Conservation (phyloP, 345 rosid genomes). For the Combretum micranthum region DNA sequence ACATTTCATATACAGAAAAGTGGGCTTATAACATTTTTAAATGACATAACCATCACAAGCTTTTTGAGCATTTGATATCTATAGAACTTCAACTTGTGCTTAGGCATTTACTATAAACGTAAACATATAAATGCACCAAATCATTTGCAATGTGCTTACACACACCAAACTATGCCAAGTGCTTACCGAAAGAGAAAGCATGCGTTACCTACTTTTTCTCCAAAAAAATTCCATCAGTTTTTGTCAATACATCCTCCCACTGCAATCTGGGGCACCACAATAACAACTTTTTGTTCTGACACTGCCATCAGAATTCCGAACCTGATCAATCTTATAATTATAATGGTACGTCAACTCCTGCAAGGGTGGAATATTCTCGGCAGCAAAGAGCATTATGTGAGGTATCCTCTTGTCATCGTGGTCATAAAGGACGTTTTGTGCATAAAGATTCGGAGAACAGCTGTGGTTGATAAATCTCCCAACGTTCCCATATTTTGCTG, state of each 20-base stretch:
- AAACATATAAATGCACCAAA: too few relatives aligned
- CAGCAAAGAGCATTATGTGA: constrained; percentile 83
- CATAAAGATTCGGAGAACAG: constrained; percentile 88
- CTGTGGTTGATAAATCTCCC: constrained; percentile 93
- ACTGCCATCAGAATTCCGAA: constrained; percentile 56
- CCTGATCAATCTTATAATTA: constrained; percentile 60
- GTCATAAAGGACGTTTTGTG: constrained; percentile 80
- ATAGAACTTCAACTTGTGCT: too few relatives aligned
- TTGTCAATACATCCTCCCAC: constrained; percentile 69
- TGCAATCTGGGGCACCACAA: constrained; percentile 75
- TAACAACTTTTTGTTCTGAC: constrained; percentile 61
- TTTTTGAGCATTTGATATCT: too few relatives aligned
- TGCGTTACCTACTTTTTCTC: background rate
- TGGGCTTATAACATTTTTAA: too few relatives aligned
- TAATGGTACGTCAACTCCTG: constrained; percentile 82
- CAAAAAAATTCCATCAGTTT: background rate
- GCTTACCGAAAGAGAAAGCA: background rate
- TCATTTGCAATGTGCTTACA: too few relatives aligned
- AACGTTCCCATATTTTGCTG: constrained; percentile 54
- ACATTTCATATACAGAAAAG: too few relatives aligned
- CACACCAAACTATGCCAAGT: too few relatives aligned
- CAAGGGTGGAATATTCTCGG: constrained; percentile 81
- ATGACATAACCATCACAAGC: too few relatives aligned
- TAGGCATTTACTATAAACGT: too few relatives aligned
- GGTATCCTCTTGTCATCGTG: constrained; percentile 68